phyloP scores from a whole-genome alignment of 352 stramenopile species.

The Phytophthora citricola region DNA sequence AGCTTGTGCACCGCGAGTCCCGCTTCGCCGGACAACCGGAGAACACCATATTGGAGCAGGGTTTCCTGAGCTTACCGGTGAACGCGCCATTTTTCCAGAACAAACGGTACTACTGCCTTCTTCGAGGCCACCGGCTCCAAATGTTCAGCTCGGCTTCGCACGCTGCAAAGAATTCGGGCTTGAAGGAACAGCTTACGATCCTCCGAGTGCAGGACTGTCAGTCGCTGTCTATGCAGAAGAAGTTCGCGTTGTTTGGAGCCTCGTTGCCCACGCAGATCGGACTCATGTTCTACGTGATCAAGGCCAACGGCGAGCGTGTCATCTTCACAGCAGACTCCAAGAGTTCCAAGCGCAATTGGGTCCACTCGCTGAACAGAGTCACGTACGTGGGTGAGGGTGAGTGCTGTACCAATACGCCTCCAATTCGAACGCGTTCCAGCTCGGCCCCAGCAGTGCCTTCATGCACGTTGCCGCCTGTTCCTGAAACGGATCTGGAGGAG shows the following conservation, averaged over 20 bases:
- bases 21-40: conserved; percentile 56
- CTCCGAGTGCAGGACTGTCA: conserved; percentile 69
- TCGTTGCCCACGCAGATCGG: conserved; percentile 52
- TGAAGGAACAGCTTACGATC: conserved; percentile 60
- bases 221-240: conserved; percentile 62
- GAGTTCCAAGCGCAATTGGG: conserved; percentile 61
- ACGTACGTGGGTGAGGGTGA: conserved; percentile 61
- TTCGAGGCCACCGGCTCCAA: conserved; percentile 52
- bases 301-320: conserved; percentile 67
- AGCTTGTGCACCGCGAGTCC: conserved; percentile 50
- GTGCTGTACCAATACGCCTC: conserved; percentile 18
- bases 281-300: conserved; percentile 77
- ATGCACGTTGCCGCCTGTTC: conserved; percentile 26
- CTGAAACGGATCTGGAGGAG: conserved; percentile 33
- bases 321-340: conserved; percentile 58
- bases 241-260: conserved; percentile 66
- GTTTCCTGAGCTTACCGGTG: conserved; percentile 60
- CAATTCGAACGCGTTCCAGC: conserved; percentile 24
- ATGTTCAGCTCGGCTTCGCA: conserved; percentile 59
- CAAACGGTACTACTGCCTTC: conserved; percentile 72
- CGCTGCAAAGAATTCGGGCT: conserved; percentile 49
- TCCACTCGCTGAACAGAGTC: conserved; percentile 52
- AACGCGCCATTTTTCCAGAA: conserved; percentile 67
- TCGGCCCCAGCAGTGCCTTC: conserved; percentile 20
- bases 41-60: conserved; percentile 76